A percentile compares a stretch with the other conserved stretches of the same genome.
These are phyloP conservation scores for Adenanthera pavonina DNA, from an alignment of 306 rosid genomes.

Conservation along the genomic window DNA sequence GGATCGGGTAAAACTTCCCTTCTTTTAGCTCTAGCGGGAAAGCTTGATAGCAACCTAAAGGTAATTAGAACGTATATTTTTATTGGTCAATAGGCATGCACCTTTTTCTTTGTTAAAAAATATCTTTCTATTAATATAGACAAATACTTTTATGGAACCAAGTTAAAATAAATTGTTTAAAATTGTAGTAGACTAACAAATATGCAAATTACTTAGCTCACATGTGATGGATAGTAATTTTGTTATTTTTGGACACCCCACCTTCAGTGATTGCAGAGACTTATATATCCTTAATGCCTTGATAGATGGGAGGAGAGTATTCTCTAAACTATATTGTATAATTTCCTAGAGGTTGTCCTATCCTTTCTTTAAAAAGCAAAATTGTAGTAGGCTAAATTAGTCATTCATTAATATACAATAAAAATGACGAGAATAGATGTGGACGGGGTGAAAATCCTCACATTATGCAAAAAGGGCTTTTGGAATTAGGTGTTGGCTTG, in stretches of 20 bases:
- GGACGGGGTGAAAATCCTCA: not conserved
- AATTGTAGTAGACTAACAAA: not conserved
- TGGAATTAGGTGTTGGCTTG: not conserved
- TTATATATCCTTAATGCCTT: no score
- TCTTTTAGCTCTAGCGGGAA: constrained; percentile 83
- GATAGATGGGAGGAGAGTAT: no score
- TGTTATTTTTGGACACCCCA: no score
- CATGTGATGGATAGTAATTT: no score
- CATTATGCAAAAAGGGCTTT: not conserved
- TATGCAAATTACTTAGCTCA: no score
- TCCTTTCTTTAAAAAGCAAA: not conserved
- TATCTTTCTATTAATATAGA: no score
- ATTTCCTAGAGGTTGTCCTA: no score
- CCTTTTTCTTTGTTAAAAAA: not conserved
- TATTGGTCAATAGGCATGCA: not conserved
- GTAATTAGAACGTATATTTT: constrained; percentile 40
- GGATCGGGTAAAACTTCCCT: constrained; percentile 83
- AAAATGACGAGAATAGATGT: not conserved
- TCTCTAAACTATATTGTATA: no score
- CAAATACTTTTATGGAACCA: not conserved
- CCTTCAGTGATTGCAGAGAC: no score
- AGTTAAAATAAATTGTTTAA: not conserved
- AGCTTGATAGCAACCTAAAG: constrained; percentile 67
- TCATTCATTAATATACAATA: no score
- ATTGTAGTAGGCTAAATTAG: not conserved